Evolutionary conservation across 2,329 filamentous ascomycete species (phyloP), one percentile per base, ranked within the genome.

Genomic region (Sporothrix dimorphospora): DNA sequence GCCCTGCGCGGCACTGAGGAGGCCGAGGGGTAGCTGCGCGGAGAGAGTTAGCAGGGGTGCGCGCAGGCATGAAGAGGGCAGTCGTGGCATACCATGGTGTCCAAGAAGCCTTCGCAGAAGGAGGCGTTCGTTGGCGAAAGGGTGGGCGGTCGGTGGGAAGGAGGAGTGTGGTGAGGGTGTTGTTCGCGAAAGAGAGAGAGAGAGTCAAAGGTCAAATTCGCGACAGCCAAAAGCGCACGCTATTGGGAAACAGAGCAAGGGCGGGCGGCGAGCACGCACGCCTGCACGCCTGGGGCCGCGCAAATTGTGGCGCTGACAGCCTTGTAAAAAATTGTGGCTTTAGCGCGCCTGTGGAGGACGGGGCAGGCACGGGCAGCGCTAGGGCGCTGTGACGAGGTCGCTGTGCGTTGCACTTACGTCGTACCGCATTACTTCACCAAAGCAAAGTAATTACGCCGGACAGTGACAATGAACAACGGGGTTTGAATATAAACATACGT

Each of bases 1-100:
- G 87, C 96, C 96, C 86, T 98, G 94, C 76, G 96, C 94, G 78
- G 95, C 95, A 79, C 93, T 98, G 75, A 99, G 88, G 68, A 99
- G 91, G 79, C 94, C 94, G 81, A 92, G 86, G 76, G 90, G 90
- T 76, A 92, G 81, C 90, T 92, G 76, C 4, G 45, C 4, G 57
- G 14, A 9, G 69, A 67, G 57, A 65, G 76, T 78, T 75, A 81
- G 79, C 40, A 7, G 24, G 45, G 16, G 6, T 24, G 61, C 63
- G 38, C 42, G 27, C n/a, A 34, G 5, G 5, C 19, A 34, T 1
- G n/a, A 12, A 47, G 16, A 19, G 30, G 21, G 1, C 16, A 2
- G 34, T 8, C 14, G 5, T 4, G 7, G 8, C 72, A 3, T 30
- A 73, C 72, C 72, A 73, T 73, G 19, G 51, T 73, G 69, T 61